phyloP scores from a whole-genome alignment of 1,284 basidiomycete genomes.

The Fomitopsis palustris region DNA sequence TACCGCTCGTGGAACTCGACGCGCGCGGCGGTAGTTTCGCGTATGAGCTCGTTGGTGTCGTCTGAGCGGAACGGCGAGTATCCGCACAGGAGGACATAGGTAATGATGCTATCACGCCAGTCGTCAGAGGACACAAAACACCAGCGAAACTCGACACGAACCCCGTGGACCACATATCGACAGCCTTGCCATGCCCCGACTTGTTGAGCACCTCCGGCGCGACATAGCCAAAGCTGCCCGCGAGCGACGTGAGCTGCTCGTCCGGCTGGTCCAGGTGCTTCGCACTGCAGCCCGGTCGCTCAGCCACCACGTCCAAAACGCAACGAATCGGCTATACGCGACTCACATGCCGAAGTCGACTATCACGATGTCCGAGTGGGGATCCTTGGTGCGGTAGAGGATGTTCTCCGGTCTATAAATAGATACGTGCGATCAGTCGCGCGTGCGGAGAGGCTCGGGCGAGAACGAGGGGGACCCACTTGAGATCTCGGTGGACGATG shows the following conservation, averaged over 20 bases:
- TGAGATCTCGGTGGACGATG: slow-evolving; percentile 91
- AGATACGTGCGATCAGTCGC: background rate
- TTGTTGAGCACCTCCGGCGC: slow-evolving; percentile 90
- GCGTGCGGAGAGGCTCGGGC: background rate
- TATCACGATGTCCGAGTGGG: slow-evolving; percentile 81
- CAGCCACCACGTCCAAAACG: background rate
- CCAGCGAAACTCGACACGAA: slow-evolving; percentile 33
- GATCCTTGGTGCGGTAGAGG: slow-evolving; percentile 75
- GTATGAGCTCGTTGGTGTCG: slow-evolving; percentile 71
- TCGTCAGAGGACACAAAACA: background rate
- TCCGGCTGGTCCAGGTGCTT: slow-evolving; percentile 80
- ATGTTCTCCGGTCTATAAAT: slow-evolving; percentile 85
- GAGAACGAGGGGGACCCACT: slow-evolving; percentile 41
- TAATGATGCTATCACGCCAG: slow-evolving; percentile 72
- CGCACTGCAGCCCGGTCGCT: slow-evolving; percentile 48
- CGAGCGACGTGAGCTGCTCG: slow-evolving; percentile 78
- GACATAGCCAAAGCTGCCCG: slow-evolving; percentile 92
- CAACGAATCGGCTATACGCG: background rate
- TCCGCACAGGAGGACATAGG: slow-evolving; percentile 89
- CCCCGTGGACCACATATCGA: slow-evolving; percentile 95
- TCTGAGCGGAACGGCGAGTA: slow-evolving; percentile 92
- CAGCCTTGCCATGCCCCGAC: slow-evolving; percentile 84
- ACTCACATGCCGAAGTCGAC: slow-evolving; percentile 95
- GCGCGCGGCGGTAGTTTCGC: slow-evolving; percentile 80
- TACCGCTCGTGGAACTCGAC: slow-evolving; percentile 92